Evolutionary conservation across 2,329 filamentous ascomycete species (phyloP).

Genomic region (Penicillium decumbens): DNA sequence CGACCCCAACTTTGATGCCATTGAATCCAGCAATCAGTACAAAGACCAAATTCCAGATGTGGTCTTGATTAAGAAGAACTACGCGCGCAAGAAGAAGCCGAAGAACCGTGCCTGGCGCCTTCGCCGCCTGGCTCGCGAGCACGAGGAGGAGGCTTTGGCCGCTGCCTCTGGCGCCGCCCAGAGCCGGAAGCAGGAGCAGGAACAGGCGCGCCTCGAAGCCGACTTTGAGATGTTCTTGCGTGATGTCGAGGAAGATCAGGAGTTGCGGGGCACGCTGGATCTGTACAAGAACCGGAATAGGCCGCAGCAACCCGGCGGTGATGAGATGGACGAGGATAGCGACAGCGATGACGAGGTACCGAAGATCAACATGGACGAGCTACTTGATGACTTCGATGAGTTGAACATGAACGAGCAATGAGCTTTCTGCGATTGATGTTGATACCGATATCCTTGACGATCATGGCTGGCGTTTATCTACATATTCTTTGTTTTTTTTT

Average conservation of each 20-base stretch:
- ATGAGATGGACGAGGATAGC: slow-evolving; percentile 53
- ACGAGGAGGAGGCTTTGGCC: slow-evolving; percentile 58
- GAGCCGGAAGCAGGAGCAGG: slow-evolving; percentile 52
- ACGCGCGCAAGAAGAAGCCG: slow-evolving; percentile 77
- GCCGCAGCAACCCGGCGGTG: slow-evolving; percentile 33
- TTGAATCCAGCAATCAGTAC: slow-evolving; percentile 70
- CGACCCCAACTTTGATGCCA: slow-evolving; percentile 74
- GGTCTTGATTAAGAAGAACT: slow-evolving; percentile 94
- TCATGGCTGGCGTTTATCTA: slow-evolving; percentile 28
- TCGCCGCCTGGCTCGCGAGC: slow-evolving; percentile 86
- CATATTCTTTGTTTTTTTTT: slow-evolving; percentile 6
- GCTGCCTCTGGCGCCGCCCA: slow-evolving; percentile 6
- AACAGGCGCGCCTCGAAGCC: slow-evolving; percentile 80
- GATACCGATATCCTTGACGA: slow-evolving; percentile 23
- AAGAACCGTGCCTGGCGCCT: slow-evolving; percentile 86
- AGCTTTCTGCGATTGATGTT: slow-evolving; percentile 11
- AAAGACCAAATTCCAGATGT: slow-evolving; percentile 81
- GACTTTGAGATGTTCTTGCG: slow-evolving; percentile 97
- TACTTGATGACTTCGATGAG: slow-evolving; percentile 30
- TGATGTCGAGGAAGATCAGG: slow-evolving; percentile 92
- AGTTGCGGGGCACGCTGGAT: slow-evolving; percentile 76
- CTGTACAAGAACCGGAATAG: slow-evolving; percentile 67
- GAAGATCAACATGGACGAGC: slow-evolving; percentile 65
- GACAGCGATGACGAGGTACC: slow-evolving; percentile 62
- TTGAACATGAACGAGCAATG: slow-evolving; percentile 53